A percentile compares a stretch with the other conserved stretches of the same genome.
phyloP scores from a whole-genome alignment of 129 eudicot species.

The Arctium minus region DNA sequence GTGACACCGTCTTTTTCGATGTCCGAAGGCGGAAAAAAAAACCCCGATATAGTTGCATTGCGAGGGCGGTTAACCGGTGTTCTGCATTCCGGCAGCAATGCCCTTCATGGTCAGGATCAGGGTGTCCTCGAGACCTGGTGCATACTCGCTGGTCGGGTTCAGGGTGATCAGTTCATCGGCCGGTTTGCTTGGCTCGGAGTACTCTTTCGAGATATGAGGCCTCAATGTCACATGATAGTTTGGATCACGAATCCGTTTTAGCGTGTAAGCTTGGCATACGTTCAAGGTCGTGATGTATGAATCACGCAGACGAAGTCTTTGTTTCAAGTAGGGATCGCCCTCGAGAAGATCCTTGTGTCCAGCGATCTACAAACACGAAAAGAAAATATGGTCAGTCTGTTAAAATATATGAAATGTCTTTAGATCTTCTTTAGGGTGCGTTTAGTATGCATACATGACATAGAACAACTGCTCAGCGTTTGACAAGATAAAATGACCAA shows the following conservation, averaged over 20 bases:
- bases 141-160: conserved; percentile 92
- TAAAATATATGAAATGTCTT: background rate
- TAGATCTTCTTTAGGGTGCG: background rate
- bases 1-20: background rate
- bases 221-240: conserved; percentile 60
- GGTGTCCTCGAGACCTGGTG: conserved; percentile 98
- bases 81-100: conserved; percentile 98
- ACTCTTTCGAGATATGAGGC: conserved; percentile 86
- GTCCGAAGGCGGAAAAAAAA: conserved; percentile 14
- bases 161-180: conserved; percentile 81
- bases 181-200: conserved; percentile 59
- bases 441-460: background rate
- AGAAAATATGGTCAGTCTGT: background rate
- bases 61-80: conserved; percentile 59
- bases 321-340: conserved; percentile 90
- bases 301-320: conserved; percentile 74
- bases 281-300: conserved; percentile 90
- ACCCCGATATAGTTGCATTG: background rate
- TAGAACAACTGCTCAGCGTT: background rate
- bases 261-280: conserved; percentile 81
- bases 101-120: conserved; percentile 99
- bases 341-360: conserved; percentile 91
- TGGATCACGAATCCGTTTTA: conserved; percentile 89
- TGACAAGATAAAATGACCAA: no score
- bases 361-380: conserved; percentile 56